A percentile compares a stretch with the other conserved stretches of the same genome.
phyloP scores from a whole-genome alignment of 805 yeast species.

The Dipodascopsis tothii region DNA sequence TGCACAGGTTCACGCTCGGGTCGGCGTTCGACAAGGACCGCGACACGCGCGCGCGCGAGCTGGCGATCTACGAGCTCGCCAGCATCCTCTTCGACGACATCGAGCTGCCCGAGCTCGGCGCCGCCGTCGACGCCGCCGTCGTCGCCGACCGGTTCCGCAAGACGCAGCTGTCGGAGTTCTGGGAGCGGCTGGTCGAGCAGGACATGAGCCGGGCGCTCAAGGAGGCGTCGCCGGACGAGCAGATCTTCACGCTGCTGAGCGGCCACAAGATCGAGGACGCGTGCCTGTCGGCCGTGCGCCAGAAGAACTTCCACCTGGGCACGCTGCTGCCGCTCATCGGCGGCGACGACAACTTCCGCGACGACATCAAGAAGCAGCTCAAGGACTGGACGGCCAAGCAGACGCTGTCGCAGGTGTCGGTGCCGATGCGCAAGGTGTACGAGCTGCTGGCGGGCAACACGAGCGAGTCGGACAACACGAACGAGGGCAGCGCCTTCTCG shows the following conservation, averaged over 20 bases:
- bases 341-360: slow-evolving; percentile 55
- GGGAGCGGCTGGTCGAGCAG: slow-evolving; percentile 39
- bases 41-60: slow-evolving; percentile 29
- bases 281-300: slow-evolving; percentile 48
- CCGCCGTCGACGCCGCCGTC: slow-evolving; percentile 6
- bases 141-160: slow-evolving; percentile 33
- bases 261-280: slow-evolving; percentile 59
- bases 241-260: slow-evolving; percentile 27
- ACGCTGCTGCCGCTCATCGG: slow-evolving; percentile 62
- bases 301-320: slow-evolving; percentile 63
- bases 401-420: slow-evolving; percentile 43
- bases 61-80: slow-evolving; percentile 46
- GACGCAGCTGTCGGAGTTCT: slow-evolving; percentile 49
- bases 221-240: slow-evolving; percentile 30
- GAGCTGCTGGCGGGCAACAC: slow-evolving; percentile 47
- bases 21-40: neutral
- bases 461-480: slow-evolving; percentile 27
- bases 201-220: slow-evolving; percentile 33
- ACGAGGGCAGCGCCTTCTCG: slow-evolving; percentile 7
- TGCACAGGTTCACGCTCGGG: neutral
- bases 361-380: slow-evolving; percentile 55
- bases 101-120: slow-evolving; percentile 5
- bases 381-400: slow-evolving; percentile 52
- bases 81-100: slow-evolving; percentile 54
- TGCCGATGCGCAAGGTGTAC: slow-evolving; percentile 50